A percentile compares a stretch with the other conserved stretches of the same genome.
These are phyloP conservation scores for Calonectria ilicicola DNA, from an alignment of 2,329 filamentous ascomycete species.

Conservation along the genomic window DNA sequence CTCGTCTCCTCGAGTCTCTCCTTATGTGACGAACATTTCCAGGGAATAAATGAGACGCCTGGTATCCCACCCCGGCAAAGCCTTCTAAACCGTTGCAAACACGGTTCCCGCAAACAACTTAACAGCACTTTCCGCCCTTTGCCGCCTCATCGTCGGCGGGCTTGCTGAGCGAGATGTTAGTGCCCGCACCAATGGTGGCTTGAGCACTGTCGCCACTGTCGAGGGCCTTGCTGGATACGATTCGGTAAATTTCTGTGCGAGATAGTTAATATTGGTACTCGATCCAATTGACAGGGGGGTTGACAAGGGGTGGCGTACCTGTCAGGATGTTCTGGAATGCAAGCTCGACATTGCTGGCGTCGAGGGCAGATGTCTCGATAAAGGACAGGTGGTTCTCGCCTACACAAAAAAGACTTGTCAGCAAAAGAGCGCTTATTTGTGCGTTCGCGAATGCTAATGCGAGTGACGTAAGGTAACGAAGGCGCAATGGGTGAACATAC, in stretches of 20 bases:
- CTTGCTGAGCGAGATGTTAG: constrained; percentile 89
- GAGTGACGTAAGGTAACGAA: constrained; percentile 28
- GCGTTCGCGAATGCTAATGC: constrained; percentile 1
- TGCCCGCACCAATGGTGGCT: constrained; percentile 82
- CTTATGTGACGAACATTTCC: constrained; percentile 49
- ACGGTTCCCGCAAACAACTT: constrained; percentile 50
- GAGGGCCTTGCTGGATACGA: constrained; percentile 97
- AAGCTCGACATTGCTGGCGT: constrained; percentile 98
- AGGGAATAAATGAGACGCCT: constrained; percentile 49
- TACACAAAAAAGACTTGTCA: constrained; percentile 51
- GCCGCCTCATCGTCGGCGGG: constrained; percentile 79
- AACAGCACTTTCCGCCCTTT: constrained; percentile 88
- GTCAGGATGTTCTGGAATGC: constrained; percentile 99
- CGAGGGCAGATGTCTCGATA: constrained; percentile 98
- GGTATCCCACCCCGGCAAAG: constrained; percentile 48
- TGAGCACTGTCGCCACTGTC: constrained; percentile 88
- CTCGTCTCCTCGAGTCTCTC: constrained; percentile 49
- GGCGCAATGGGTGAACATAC: constrained; percentile 61
- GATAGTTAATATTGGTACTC: constrained; percentile 24
- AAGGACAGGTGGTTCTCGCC: constrained; percentile 98
- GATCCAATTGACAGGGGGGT: constrained; percentile 2
- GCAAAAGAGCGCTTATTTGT: constrained; percentile 13
- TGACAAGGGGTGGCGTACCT: constrained; percentile 67
- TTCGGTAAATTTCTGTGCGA: constrained; percentile 93
- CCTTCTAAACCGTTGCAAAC: constrained; percentile 40